These are phyloP conservation scores for Fusarium anguioides DNA, from an alignment of 2,329 filamentous ascomycete genomes.

Conservation along the genomic window DNA sequence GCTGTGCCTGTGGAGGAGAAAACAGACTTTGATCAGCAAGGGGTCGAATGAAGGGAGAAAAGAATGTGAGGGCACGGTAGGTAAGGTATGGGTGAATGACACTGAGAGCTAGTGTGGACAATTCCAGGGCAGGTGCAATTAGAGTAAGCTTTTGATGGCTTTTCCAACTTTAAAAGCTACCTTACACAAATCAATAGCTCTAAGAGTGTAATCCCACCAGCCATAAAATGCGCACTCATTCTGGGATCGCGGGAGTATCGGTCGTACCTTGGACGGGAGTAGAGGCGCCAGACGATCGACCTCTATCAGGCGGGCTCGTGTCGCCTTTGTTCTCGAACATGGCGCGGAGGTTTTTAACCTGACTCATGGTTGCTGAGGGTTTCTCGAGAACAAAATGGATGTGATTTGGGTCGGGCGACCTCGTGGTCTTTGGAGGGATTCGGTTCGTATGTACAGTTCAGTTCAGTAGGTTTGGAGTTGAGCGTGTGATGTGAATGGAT, in stretches of 20 bases:
- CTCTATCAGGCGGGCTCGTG: slow-evolving; percentile 73
- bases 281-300: slow-evolving; percentile 70
- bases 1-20: slow-evolving; percentile 40
- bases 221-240: slow-evolving; percentile 18
- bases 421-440: slow-evolving; percentile 30
- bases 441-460: slow-evolving; percentile 15
- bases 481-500: slow-evolving; percentile 24
- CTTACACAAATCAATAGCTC: slow-evolving; percentile 17
- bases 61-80: slow-evolving; percentile 30
- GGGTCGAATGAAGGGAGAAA: slow-evolving; percentile 30
- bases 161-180: slow-evolving; percentile 8
- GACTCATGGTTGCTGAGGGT: slow-evolving; percentile 65
- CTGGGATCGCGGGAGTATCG: slow-evolving; percentile 15
- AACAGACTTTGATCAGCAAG: slow-evolving; percentile 39
- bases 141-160: slow-evolving; percentile 22
- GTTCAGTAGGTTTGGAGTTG: slow-evolving; percentile 17
- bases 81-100: slow-evolving; percentile 13
- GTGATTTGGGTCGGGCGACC: slow-evolving; percentile 36
- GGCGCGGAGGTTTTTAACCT: slow-evolving; percentile 79
- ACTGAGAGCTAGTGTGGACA: slow-evolving; percentile 31
- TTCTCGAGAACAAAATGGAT: slow-evolving; percentile 20
- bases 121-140: slow-evolving; percentile 29
- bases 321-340: slow-evolving; percentile 82
- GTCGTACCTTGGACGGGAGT: slow-evolving; percentile 49
- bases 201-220: slow-evolving; percentile 15